Conservation (phyloP, 805 yeast species). For the Brettanomyces nanus region DNA sequence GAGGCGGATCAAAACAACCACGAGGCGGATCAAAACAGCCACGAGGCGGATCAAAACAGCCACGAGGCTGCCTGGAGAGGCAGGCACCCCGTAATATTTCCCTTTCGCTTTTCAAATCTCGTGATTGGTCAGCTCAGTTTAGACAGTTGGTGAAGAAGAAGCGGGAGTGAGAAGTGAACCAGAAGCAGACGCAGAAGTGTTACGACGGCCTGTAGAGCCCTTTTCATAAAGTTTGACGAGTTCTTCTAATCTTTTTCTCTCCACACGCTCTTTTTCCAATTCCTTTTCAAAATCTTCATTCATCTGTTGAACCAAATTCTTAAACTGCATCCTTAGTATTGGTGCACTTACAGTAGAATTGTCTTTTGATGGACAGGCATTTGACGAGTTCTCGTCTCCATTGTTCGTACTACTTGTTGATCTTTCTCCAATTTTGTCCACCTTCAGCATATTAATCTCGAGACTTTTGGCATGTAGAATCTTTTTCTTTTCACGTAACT, state of each 20-base stretch:
- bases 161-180: no score
- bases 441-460: constrained; percentile 34
- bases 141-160: no score
- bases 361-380: constrained; percentile 11
- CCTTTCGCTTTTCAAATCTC: no score
- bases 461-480: constrained; percentile 31
- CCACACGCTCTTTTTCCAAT: constrained; percentile 32
- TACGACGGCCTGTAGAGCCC: no score
- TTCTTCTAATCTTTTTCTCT: constrained; percentile 11
- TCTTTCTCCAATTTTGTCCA: constrained; percentile 30
- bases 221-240: constrained; percentile 30
- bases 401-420: neutral
- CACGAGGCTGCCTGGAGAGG: no score
- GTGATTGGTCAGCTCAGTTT: no score
- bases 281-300: constrained; percentile 56
- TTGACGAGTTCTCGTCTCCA: constrained; percentile 3
- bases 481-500: constrained; percentile 27
- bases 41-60: no score
- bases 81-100: no score
- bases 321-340: constrained; percentile 60
- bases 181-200: no score
- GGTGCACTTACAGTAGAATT: constrained; percentile 33
- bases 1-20: no score
- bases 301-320: constrained; percentile 51
- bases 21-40: no score